phyloP scores from a whole-genome alignment of 108 stramenopile species.

The Skeletonema menzelii region DNA sequence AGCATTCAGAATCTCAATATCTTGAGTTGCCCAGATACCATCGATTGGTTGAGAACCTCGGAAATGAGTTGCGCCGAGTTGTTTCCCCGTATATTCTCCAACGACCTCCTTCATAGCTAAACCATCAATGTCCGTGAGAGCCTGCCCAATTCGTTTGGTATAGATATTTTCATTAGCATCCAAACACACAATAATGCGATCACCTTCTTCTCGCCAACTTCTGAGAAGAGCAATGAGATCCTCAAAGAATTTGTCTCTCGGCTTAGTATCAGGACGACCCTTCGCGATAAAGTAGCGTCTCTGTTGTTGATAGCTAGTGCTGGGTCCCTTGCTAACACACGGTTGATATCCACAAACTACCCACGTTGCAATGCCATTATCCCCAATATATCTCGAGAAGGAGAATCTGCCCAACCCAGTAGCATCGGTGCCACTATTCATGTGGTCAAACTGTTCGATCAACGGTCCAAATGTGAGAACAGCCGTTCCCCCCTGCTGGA shows the following conservation, averaged over 20 bases:
- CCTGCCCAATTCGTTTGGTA: not conserved
- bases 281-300: slow-evolving; percentile 2
- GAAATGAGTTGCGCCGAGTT: slow-evolving; percentile 13
- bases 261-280: not conserved
- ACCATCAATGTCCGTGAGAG: slow-evolving; percentile 1
- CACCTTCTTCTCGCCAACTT: not conserved
- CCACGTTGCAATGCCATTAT: not conserved
- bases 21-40: not conserved
- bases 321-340: not conserved
- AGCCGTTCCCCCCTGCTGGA: not conserved
- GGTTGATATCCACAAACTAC: slow-evolving; percentile 14
- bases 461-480: not conserved
- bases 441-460: not conserved
- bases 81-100: not conserved
- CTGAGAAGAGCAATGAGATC: slow-evolving; percentile 6
- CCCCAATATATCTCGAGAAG: not conserved
- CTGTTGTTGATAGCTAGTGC: slow-evolving; percentile 14
- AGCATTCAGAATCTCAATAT: not conserved
- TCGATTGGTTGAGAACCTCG: slow-evolving; percentile 19
- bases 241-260: not conserved
- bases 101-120: slow-evolving; percentile 6
- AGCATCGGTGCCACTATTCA: not conserved
- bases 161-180: slow-evolving; percentile 24
- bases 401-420: slow-evolving; percentile 11
- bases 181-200: slow-evolving; percentile 8